Evolutionary conservation across 1,284 basidiomycete genomes (phyloP).

Genomic region (Dichomitus squalens): DNA sequence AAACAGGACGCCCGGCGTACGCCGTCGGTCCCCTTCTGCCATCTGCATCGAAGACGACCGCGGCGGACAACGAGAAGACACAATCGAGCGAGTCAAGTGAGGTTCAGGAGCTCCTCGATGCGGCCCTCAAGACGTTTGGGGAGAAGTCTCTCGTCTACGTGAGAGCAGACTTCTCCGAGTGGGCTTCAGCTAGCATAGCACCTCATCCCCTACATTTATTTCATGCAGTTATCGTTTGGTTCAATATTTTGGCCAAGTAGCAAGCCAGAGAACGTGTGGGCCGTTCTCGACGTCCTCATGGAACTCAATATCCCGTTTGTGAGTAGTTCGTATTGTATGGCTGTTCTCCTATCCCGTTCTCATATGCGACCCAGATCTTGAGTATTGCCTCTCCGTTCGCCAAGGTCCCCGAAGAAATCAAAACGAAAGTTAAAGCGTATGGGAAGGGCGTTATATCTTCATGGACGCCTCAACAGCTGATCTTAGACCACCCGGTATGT

Average conservation of each 20-base stretch:
- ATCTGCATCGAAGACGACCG: slow-evolving; percentile 4
- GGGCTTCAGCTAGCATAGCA: neutral
- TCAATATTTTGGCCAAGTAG: slow-evolving; percentile 22
- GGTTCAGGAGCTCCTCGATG: slow-evolving; percentile 24
- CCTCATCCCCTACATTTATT: neutral
- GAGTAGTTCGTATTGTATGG: neutral
- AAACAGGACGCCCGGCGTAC: slow-evolving; percentile 18
- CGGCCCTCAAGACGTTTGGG: slow-evolving; percentile 18
- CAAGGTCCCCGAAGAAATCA: slow-evolving; percentile 18
- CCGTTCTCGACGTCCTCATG: slow-evolving; percentile 24
- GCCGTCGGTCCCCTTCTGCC: slow-evolving; percentile 21
- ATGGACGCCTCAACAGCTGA: slow-evolving; percentile 29
- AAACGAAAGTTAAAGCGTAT: slow-evolving; percentile 21
- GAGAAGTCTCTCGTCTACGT: slow-evolving; percentile 29
- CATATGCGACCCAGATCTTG: slow-evolving; percentile 18
- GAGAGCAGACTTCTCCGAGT: neutral
- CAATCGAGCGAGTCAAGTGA: slow-evolving; percentile 12
- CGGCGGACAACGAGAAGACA: slow-evolving; percentile 13
- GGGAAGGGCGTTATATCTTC: slow-evolving; percentile 22
- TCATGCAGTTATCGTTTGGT: slow-evolving; percentile 21
- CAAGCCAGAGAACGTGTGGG: slow-evolving; percentile 22
- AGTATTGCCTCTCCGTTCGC: slow-evolving; percentile 25
- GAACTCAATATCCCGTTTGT: slow-evolving; percentile 24
- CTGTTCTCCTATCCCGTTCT: neutral
- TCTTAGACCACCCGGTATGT: slow-evolving; percentile 28